phyloP scores from a whole-genome alignment of 2,329 filamentous ascomycete species.

The Dactylellina sp. region DNA sequence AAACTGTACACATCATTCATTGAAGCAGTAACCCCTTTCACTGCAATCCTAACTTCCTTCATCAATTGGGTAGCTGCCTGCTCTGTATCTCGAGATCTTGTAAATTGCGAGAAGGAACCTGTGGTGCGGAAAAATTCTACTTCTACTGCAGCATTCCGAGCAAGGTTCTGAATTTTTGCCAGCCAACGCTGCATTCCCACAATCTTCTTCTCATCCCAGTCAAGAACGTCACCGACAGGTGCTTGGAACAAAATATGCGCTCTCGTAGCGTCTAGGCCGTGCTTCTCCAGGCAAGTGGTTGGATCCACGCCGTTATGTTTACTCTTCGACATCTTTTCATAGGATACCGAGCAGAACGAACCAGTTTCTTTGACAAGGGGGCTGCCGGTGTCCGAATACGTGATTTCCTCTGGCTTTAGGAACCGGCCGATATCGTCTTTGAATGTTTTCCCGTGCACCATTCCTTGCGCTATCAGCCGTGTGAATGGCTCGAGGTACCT shows the following conservation, averaged over 20 bases:
- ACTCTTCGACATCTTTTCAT: constrained; percentile 95
- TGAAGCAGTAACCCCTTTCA: constrained; percentile 73
- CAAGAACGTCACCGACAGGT: constrained; percentile 82
- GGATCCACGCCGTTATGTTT: constrained; percentile 94
- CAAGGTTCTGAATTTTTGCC: constrained; percentile 69
- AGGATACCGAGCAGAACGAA: constrained; percentile 67
- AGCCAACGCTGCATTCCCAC: constrained; percentile 85
- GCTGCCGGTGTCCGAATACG: constrained; percentile 65
- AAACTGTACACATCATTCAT: constrained; percentile 79
- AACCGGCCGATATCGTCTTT: constrained; percentile 80
- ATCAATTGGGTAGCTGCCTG: constrained; percentile 4
- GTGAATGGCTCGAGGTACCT: constrained; percentile 77
- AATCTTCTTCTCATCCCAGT: constrained; percentile 89
- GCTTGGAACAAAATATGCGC: constrained; percentile 92
- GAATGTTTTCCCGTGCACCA: constrained; percentile 90
- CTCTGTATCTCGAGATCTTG: background rate
- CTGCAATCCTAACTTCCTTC: constrained; percentile 58
- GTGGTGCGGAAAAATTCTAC: constrained; percentile 35
- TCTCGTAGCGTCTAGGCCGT: constrained; percentile 84
- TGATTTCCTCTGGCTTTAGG: constrained; percentile 79
- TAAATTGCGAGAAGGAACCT: constrained; percentile 7
- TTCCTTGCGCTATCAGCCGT: constrained; percentile 85
- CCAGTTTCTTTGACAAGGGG: constrained; percentile 75
- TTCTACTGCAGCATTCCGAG: constrained; percentile 27
- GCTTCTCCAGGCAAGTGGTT: constrained; percentile 75